Percentiles rank a stretch among this genome's conserved stretches.
Conservation (phyloP, 495 filamentous ascomycete genomes). For the Penicillium riverlandense region DNA sequence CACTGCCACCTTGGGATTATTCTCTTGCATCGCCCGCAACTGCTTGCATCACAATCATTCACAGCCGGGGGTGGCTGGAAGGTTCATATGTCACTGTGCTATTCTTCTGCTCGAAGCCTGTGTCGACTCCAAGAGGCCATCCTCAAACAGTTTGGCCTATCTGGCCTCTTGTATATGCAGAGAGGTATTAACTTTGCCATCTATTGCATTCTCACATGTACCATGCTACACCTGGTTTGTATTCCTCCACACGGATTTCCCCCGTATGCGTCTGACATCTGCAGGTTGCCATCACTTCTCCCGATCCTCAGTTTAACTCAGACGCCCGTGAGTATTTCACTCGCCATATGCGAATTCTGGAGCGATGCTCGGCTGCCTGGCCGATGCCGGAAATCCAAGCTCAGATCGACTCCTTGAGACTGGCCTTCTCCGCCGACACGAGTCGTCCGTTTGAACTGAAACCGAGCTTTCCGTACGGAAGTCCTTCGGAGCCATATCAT, state of each 20-base stretch:
- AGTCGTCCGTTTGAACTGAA: conserved; percentile 85
- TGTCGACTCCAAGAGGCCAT: conserved; percentile 90
- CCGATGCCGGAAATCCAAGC: conserved; percentile 88
- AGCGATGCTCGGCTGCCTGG: conserved; percentile 77
- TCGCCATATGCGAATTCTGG: conserved; percentile 90
- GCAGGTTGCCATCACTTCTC: conserved; percentile 91
- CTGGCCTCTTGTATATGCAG: conserved; percentile 86
- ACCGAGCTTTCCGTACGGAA: conserved; percentile 80
- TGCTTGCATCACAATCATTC: conserved; percentile 69
- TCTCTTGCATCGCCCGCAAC: conserved; percentile 81
- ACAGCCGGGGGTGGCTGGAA: conserved; percentile 75
- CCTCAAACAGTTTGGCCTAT: conserved; percentile 65
- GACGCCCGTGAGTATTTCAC: conserved; percentile 89
- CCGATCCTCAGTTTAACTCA: conserved; percentile 78
- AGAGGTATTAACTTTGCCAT: conserved; percentile 94
- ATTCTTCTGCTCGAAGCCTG: conserved; percentile 77
- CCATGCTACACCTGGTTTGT: conserved; percentile 82
- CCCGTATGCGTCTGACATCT: conserved; percentile 2
- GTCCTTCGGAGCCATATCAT: conserved; percentile 56
- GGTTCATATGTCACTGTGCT: conserved; percentile 78
- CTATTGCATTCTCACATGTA: conserved; percentile 85
- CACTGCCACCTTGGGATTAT: conserved; percentile 88
- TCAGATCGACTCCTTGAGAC: conserved; percentile 82
- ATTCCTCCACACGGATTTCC: too few species aligned
- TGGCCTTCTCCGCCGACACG: conserved; percentile 87